Percentiles rank a stretch among this genome's conserved stretches.
phyloP scores from a whole-genome alignment of 306 rosid species.

The Fragaria nilgerrensis region DNA sequence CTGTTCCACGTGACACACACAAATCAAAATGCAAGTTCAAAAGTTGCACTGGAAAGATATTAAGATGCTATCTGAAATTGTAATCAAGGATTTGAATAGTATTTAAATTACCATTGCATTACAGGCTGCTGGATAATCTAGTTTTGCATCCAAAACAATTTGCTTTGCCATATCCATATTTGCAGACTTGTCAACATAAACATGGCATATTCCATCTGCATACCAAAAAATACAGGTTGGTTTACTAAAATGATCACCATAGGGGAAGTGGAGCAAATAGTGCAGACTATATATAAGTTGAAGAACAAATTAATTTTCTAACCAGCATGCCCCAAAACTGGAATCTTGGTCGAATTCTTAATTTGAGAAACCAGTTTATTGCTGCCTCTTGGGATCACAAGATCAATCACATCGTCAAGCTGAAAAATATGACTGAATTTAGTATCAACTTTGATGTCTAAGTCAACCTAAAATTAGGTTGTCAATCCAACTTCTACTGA shows the following conservation, averaged over 20 bases:
- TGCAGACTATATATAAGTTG: slow-evolving; percentile 2
- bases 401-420: slow-evolving; percentile 93
- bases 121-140: slow-evolving; percentile 97
- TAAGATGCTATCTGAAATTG: slow-evolving; percentile 10
- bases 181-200: slow-evolving; percentile 91
- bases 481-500: slow-evolving; percentile 23
- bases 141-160: slow-evolving; percentile 84
- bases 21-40: slow-evolving; percentile 1
- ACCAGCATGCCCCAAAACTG: slow-evolving; percentile 99
- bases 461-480: slow-evolving; percentile 20
- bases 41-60: not conserved
- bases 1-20: not conserved
- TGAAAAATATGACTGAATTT: slow-evolving; percentile 34
- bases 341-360: slow-evolving; percentile 89
- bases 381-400: slow-evolving; percentile 99
- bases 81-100: not conserved
- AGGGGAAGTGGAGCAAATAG: slow-evolving; percentile 18
- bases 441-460: slow-evolving; percentile 23
- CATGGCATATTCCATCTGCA: slow-evolving; percentile 97
- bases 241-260: slow-evolving; percentile 16
- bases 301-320: slow-evolving; percentile 29
- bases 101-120: slow-evolving; percentile 84
- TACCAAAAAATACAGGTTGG: slow-evolving; percentile 24
- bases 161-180: slow-evolving; percentile 72
- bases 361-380: slow-evolving; percentile 91